Base-by-base conservation (phyloP, 78 protist species). In the Speleostelium caveatum region DNA sequence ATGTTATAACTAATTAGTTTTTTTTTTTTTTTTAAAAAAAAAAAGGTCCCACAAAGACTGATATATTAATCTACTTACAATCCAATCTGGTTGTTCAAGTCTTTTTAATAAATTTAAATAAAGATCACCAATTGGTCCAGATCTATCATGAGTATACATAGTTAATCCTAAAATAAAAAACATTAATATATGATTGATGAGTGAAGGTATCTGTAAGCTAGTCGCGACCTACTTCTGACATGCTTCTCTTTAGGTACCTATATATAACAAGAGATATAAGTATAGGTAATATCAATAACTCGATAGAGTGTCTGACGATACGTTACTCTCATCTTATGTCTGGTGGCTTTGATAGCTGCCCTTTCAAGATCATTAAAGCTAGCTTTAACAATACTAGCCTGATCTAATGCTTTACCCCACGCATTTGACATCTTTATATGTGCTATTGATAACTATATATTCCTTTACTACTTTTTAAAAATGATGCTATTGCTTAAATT, bases 61-160 rank as follows among this genome's bases (percentile, higher is more conserved):
- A n/a, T n/a, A n/a, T 1, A 65, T n/a, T 1, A 65, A 49, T 26
- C 6, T 53, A 45, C 75, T 49, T 75, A 87, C 94, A 73, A 87
- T 87, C 94, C 94, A 87, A 72, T 87, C 94, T 26, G 94, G 86
- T 49, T 77, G 85, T 61, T 87, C 94, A 36, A 87, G 42, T 66
- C 94, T 69, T 65, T 55, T 87, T 63, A 77, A 49, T 61, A 87
- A 62, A 69, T 28, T 41, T 62, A 53, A 10, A 60, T 83, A 83
- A 2, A 83, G 41, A 28, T 83, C 90, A 59, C 90, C 90, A 41
- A 83, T 83, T 59, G 90, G 90, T 3, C 90, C 90, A 36, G 65
- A 45, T 69, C 90, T 67, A 42, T 83, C 90, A 69, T 83, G 76
- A 0, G 90, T 83, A 62, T 86, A 75, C 32, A 75, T 74, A 61